These are phyloP conservation scores for Pelargonium fulgidum DNA, from an alignment of 441 rosid genomes.

Conservation along the genomic window DNA sequence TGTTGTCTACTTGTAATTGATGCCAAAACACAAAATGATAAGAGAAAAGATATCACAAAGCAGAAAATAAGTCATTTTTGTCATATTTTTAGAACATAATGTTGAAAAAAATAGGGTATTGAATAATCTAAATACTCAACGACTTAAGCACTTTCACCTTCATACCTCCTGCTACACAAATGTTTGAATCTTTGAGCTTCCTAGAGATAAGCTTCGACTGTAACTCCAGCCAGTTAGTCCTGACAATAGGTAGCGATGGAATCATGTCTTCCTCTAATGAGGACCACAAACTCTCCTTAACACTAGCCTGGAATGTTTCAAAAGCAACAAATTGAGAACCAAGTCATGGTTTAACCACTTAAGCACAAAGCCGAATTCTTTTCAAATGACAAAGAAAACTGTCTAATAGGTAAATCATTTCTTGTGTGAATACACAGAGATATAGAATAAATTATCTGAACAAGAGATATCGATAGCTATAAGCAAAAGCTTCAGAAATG, in stretches of 20 bases:
- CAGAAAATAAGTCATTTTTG: slow-evolving; percentile 7
- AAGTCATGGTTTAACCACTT: slow-evolving; percentile 15
- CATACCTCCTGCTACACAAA: slow-evolving; percentile 99
- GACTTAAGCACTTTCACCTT: slow-evolving; percentile 34
- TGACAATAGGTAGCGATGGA: slow-evolving; percentile 65
- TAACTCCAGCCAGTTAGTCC: slow-evolving; percentile 92
- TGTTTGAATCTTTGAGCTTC: slow-evolving; percentile 58
- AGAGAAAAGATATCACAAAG: neutral
- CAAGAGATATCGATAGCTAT: slow-evolving; percentile 4
- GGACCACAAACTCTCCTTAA: slow-evolving; percentile 71
- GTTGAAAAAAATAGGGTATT: neutral
- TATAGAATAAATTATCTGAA: neutral
- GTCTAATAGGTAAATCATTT: neutral
- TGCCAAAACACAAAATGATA: neutral
- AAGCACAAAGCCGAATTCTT: slow-evolving; percentile 11
- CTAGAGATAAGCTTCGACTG: slow-evolving; percentile 72
- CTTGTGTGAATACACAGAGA: slow-evolving; percentile 6
- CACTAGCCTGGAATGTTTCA: slow-evolving; percentile 46
- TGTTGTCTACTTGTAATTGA: neutral
- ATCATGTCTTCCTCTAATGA: slow-evolving; percentile 86
- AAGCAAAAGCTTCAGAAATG: slow-evolving; percentile 7
- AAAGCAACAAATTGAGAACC: slow-evolving; percentile 14
- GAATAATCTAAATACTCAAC: slow-evolving; percentile 13
- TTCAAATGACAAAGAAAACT: neutral
- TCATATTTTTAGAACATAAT: neutral